phyloP scores from a whole-genome alignment of 192 early-diverging fungal genomes.

The Gigaspora rosea region DNA sequence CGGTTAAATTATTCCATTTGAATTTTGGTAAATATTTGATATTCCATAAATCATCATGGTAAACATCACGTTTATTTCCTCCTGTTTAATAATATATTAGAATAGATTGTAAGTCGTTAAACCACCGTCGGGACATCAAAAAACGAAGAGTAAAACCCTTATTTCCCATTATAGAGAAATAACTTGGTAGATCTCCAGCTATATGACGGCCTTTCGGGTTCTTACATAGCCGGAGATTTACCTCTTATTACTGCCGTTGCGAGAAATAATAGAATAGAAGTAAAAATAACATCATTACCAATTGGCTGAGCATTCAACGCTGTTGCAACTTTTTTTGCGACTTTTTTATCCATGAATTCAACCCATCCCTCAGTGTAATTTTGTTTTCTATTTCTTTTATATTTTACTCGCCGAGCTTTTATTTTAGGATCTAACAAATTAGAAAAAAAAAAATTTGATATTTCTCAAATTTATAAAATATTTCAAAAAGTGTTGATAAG shows the following conservation, averaged over 20 bases:
- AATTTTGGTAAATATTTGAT: slow-evolving; percentile 95
- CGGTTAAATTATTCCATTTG: slow-evolving; percentile 95
- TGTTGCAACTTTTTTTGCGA: slow-evolving; percentile 75
- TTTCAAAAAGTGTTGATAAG: neutral
- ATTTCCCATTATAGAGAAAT: too few relatives aligned
- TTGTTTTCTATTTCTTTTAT: slow-evolving; percentile 76
- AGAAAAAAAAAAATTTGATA: neutral
- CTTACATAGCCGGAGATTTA: too few relatives aligned
- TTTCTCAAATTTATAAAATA: neutral
- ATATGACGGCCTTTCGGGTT: too few relatives aligned
- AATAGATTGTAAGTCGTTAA: too few relatives aligned
- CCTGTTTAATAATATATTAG: slow-evolving; percentile 35
- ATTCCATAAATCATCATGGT: slow-evolving; percentile 97
- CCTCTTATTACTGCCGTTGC: too few relatives aligned
- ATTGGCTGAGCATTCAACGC: slow-evolving; percentile 82
- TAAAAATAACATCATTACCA: slow-evolving; percentile 42
- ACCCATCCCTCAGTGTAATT: slow-evolving; percentile 98
- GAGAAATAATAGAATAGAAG: too few relatives aligned
- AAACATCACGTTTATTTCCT: slow-evolving; percentile 81
- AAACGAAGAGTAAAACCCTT: too few relatives aligned
- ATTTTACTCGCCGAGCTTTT: slow-evolving; percentile 80
- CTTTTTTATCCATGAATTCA: slow-evolving; percentile 91
- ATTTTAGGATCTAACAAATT: slow-evolving; percentile 59
- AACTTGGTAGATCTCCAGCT: too few relatives aligned
- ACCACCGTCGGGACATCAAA: too few relatives aligned